Evolutionary conservation across 2,329 filamentous ascomycete genomes (phyloP).

Genomic region (Alternaria brassicicola): DNA sequence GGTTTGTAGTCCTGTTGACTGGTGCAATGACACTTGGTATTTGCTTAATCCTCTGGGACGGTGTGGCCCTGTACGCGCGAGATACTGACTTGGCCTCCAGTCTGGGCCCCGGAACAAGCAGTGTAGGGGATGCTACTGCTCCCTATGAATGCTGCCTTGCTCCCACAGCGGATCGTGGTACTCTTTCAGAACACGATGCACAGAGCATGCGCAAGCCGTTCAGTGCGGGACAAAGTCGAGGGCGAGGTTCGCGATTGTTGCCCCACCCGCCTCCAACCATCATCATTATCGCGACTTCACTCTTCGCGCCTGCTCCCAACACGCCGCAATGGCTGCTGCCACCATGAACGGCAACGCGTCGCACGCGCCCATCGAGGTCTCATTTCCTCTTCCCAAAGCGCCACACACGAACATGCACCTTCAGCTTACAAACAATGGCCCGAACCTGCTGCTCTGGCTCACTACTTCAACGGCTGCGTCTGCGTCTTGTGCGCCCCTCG

Average conservation of each 20-base stretch:
- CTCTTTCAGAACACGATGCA: neutral
- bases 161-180: neutral
- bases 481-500: slow-evolving; percentile 59
- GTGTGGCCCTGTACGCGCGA: neutral
- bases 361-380: slow-evolving; percentile 58
- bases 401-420: slow-evolving; percentile 64
- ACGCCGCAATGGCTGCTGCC: slow-evolving; percentile 26
- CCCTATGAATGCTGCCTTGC: no score
- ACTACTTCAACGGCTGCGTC: slow-evolving; percentile 57
- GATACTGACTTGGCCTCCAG: no score
- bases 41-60: neutral
- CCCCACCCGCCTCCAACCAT: slow-evolving; percentile 7
- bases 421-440: slow-evolving; percentile 61
- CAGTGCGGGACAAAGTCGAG: neutral
- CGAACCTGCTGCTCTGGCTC: slow-evolving; percentile 63
- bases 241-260: slow-evolving; percentile 3
- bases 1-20: neutral
- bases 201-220: neutral
- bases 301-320: neutral
- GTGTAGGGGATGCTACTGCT: no score
- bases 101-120: no score
- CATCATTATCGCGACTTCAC: neutral
- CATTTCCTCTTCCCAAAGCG: slow-evolving; percentile 63
- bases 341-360: slow-evolving; percentile 20
- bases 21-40: neutral